Conservation (phyloP, 371 early-diverging fungal species). For the Mucor indicus region DNA sequence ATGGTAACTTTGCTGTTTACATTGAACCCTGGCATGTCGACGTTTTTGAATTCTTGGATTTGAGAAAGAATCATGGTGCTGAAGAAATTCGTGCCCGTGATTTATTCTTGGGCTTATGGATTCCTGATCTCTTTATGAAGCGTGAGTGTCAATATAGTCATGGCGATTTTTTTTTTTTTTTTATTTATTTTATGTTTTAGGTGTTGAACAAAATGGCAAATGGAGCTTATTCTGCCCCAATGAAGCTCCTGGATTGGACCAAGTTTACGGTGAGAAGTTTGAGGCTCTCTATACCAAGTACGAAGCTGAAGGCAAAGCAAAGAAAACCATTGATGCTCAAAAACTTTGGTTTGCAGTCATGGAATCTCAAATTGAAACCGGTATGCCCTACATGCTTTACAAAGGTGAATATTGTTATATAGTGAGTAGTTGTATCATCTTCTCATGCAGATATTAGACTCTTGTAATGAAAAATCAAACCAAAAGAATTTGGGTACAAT, state of each 20-base stretch:
- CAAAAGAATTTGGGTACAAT: constrained; percentile 98
- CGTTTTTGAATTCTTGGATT: constrained; percentile 96
- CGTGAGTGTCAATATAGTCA: constrained; percentile 36
- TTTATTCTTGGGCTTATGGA: constrained; percentile 98
- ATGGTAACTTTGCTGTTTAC: constrained; percentile 99
- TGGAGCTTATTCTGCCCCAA: constrained; percentile 99
- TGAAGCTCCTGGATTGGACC: constrained; percentile 91
- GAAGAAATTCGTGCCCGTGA: constrained; percentile 98
- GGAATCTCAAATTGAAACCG: constrained; percentile 98
- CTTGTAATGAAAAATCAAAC: constrained; percentile 96
- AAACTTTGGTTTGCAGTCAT: constrained; percentile 99
- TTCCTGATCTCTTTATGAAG: constrained; percentile 99
- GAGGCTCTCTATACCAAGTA: constrained; percentile 88
- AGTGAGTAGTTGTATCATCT: constrained; percentile 48
- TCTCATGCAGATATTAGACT: too few relatives aligned
- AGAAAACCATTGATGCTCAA: constrained; percentile 92
- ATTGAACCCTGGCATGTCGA: constrained; percentile 99
- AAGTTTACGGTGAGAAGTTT: constrained; percentile 97
- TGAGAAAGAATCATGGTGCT: constrained; percentile 98
- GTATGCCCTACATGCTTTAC: constrained; percentile 99
- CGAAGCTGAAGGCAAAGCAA: constrained; percentile 84
- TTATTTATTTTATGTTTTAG: constrained; percentile 3
- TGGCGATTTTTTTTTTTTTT: neutral
- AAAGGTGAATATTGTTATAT: constrained; percentile 67
- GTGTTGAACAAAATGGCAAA: constrained; percentile 88